These are phyloP conservation scores for Syzygium grande DNA, from an alignment of 345 rosid species.

Conservation along the genomic window DNA sequence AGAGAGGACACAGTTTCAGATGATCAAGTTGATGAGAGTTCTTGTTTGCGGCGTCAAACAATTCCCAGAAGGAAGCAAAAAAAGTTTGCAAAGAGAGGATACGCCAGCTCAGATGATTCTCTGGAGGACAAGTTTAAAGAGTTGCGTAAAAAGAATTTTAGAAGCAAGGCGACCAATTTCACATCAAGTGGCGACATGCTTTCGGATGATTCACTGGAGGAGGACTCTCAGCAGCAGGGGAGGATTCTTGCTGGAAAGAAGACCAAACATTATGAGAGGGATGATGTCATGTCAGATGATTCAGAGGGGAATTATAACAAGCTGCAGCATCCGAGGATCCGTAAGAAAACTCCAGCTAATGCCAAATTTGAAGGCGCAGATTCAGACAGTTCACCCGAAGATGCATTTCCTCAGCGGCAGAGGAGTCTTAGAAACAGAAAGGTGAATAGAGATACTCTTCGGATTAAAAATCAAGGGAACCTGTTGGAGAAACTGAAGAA, in stretches of 20 bases:
- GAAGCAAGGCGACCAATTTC: constrained; percentile 19
- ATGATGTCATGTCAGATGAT: constrained; percentile 46
- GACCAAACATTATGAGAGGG: constrained; percentile 22
- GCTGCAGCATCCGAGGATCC: constrained; percentile 16
- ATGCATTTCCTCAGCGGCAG: constrained; percentile 20
- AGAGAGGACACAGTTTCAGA: constrained; percentile 27
- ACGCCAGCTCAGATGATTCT: constrained; percentile 21
- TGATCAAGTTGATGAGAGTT: constrained; percentile 35
- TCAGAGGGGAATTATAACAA: constrained; percentile 20
- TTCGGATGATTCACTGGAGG: constrained; percentile 45
- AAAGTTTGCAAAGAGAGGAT: constrained; percentile 18
- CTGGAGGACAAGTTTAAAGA: constrained; percentile 9
- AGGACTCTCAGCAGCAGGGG: constrained; percentile 12
- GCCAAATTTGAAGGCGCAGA: constrained; percentile 12
- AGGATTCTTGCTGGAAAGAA: constrained; percentile 15
- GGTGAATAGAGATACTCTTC: constrained; percentile 7
- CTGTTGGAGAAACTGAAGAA: constrained; percentile 5
- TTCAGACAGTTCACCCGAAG: constrained; percentile 18
- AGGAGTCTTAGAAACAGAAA: constrained; percentile 40
- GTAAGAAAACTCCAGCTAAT: constrained; percentile 25
- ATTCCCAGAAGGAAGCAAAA: constrained; percentile 10
- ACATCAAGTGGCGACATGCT: constrained; percentile 35
- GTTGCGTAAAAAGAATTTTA: constrained; percentile 14
- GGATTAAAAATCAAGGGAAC: background rate
- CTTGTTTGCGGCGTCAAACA: constrained; percentile 17